Conservation (phyloP, 345 rosid species). For the Excoecaria agallocha region DNA sequence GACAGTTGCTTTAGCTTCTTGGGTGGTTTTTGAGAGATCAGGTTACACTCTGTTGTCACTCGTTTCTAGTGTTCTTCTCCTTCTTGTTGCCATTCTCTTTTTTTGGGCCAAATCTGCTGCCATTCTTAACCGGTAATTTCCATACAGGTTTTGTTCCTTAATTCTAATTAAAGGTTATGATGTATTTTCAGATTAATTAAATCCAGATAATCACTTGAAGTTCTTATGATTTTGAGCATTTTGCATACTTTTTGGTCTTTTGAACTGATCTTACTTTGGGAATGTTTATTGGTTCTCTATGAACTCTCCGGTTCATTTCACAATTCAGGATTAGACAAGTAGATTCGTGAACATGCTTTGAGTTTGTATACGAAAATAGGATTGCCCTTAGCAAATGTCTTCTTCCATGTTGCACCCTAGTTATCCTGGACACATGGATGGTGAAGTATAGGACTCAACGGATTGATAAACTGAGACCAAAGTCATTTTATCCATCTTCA, state of each 20-base stretch:
- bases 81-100: conserved; percentile 70
- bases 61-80: conserved; percentile 79
- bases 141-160: conserved; percentile 7
- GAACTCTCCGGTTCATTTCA: neutral
- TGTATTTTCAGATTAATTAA: neutral
- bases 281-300: no score
- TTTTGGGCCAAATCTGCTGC: conserved; percentile 98
- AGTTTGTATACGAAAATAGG: neutral
- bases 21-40: conserved; percentile 87
- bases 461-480: neutral
- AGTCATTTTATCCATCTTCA: neutral
- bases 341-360: neutral
- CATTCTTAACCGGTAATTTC: conserved; percentile 69
- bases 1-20: conserved; percentile 61
- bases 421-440: neutral
- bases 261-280: no score
- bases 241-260: neutral
- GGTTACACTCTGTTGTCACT: conserved; percentile 85
- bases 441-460: neutral
- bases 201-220: neutral
- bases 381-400: neutral
- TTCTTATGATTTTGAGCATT: neutral
- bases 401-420: neutral
- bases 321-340: neutral
- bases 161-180: conserved; percentile 4